Conservation (phyloP, 1,284 basidiomycete species). For the Apiotrichum gracile region DNA sequence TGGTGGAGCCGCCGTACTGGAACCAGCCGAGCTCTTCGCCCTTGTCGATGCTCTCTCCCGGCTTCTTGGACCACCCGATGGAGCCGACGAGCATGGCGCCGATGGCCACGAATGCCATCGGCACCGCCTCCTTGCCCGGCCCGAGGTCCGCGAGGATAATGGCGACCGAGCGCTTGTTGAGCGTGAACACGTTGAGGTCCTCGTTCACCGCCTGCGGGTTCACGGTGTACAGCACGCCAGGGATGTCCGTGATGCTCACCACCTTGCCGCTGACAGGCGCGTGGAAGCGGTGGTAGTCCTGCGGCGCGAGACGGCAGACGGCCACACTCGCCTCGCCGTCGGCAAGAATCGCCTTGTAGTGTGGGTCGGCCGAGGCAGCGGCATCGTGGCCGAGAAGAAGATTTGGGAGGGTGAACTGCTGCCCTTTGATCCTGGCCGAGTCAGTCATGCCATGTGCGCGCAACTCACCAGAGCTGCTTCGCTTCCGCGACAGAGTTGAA, state of each 20-base stretch:
- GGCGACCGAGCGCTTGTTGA: slow-evolving; percentile 17
- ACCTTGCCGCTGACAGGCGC: slow-evolving; percentile 61
- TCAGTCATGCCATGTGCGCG: neutral
- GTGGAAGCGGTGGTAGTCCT: slow-evolving; percentile 83
- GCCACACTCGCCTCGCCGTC: slow-evolving; percentile 13
- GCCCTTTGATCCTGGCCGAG: slow-evolving; percentile 66
- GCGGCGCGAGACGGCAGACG: slow-evolving; percentile 60
- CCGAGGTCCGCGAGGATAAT: slow-evolving; percentile 45
- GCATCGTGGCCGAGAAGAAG: slow-evolving; percentile 53
- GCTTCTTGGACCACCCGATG: slow-evolving; percentile 48
- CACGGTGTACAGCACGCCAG: slow-evolving; percentile 45
- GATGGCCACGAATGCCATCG: slow-evolving; percentile 43
- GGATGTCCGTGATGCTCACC: slow-evolving; percentile 50
- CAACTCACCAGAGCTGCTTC: slow-evolving; percentile 58
- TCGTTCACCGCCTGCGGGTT: slow-evolving; percentile 73
- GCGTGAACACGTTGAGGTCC: slow-evolving; percentile 20
- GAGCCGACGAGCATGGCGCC: slow-evolving; percentile 54
- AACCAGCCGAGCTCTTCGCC: slow-evolving; percentile 53
- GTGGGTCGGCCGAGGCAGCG: slow-evolving; percentile 33
- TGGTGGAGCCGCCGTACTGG: slow-evolving; percentile 51
- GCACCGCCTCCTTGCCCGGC: slow-evolving; percentile 27
- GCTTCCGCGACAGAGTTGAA: slow-evolving; percentile 60
- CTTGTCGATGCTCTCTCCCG: slow-evolving; percentile 46
- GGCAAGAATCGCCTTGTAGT: slow-evolving; percentile 49
- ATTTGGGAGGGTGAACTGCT: slow-evolving; percentile 60